Evolutionary conservation across 306 rosid species (phyloP).

Genomic region (barrel medic (Medicago truncatula)): DNA sequence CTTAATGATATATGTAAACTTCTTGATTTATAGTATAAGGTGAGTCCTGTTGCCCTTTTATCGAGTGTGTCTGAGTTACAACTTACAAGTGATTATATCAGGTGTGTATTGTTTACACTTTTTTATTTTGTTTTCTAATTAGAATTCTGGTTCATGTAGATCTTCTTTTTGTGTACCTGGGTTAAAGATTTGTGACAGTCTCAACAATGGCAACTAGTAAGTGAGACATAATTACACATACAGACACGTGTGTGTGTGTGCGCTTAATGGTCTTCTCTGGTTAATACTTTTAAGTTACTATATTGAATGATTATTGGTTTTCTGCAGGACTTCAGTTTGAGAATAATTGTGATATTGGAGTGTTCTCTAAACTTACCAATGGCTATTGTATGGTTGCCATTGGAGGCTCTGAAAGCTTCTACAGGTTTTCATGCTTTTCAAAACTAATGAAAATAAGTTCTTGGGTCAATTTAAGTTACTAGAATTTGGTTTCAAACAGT

Average conservation of each 20-base stretch:
- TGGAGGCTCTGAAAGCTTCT: conserved; percentile 95
- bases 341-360: conserved; percentile 90
- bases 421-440: conserved; percentile 56
- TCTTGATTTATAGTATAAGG: conserved; percentile 28
- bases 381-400: conserved; percentile 96
- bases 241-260: not conserved
- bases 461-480: not conserved
- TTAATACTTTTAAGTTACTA: conserved; percentile 2
- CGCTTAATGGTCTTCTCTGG: conserved; percentile 4
- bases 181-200: conserved; percentile 37
- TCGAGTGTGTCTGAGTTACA: not conserved
- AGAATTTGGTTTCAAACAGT: conserved; percentile 24
- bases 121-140: conserved; percentile 35
- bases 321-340: conserved; percentile 86
- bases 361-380: conserved; percentile 93
- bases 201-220: conserved; percentile 62
- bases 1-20: not conserved
- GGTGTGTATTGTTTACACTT: not conserved
- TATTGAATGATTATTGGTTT: conserved; percentile 15
- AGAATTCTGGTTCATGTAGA: conserved; percentile 19
- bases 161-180: conserved; percentile 37
- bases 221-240: conserved; percentile 32
- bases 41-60: not conserved
- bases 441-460: conserved; percentile 7
- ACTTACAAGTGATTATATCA: not conserved